Conservation (phyloP, 2,329 filamentous ascomycete genomes). For the Cladosporium sp. region DNA sequence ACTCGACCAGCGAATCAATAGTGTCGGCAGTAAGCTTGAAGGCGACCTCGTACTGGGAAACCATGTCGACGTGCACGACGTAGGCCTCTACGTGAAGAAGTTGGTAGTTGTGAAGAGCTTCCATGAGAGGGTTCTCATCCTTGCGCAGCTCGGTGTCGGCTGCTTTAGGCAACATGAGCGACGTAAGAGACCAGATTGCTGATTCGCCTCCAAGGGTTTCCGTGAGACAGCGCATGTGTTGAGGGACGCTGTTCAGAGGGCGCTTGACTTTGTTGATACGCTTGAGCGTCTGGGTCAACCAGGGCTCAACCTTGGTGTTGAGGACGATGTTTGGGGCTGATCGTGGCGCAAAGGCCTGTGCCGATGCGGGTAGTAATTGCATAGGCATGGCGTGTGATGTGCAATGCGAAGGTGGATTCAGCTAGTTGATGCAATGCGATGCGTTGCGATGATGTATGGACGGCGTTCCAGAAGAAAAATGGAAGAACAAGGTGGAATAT, state of each 20-base stretch:
- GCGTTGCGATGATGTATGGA: conserved; percentile 27
- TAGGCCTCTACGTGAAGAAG: conserved; percentile 93
- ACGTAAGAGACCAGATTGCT: conserved; percentile 92
- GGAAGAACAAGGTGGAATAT: conserved; percentile 19
- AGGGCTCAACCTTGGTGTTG: conserved; percentile 86
- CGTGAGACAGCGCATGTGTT: conserved; percentile 92
- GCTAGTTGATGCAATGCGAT: conserved; percentile 21
- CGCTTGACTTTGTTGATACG: conserved; percentile 95
- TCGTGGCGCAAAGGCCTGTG: conserved; percentile 90
- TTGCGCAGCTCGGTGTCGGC: conserved; percentile 79
- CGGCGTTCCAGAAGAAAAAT: conserved; percentile 19
- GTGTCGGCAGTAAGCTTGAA: conserved; percentile 96
- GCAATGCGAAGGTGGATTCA: conserved; percentile 15
- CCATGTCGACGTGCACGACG: conserved; percentile 98
- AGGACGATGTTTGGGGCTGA: conserved; percentile 93
- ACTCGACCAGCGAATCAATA: conserved; percentile 88
- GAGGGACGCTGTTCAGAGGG: conserved; percentile 91
- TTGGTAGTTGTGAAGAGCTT: conserved; percentile 89
- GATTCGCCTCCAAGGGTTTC: conserved; percentile 86
- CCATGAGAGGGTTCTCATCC: conserved; percentile 76
- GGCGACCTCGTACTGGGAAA: conserved; percentile 92
- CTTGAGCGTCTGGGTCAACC: conserved; percentile 95
- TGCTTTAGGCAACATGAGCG: conserved; percentile 85
- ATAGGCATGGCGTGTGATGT: conserved; percentile 67
- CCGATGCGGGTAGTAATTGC: conserved; percentile 89